These are phyloP conservation scores for Pythium brachiatum DNA, from an alignment of 352 stramenopile genomes.

Conservation along the genomic window DNA sequence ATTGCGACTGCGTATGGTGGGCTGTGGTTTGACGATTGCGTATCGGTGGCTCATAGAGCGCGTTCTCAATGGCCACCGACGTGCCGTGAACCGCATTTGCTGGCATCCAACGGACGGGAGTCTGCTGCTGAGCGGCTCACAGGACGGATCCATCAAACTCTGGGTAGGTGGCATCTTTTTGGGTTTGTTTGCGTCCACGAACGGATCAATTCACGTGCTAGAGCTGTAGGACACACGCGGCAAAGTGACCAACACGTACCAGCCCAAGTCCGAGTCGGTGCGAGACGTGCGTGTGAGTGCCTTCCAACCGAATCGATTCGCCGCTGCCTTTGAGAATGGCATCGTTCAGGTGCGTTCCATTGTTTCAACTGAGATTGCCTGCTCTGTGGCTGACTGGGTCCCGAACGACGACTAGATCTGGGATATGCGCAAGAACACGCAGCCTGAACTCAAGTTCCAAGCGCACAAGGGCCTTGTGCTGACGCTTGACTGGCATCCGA, in stretches of 20 bases:
- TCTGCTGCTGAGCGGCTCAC: constrained; percentile 80
- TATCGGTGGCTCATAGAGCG: constrained; percentile 38
- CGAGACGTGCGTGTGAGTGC: constrained; percentile 75
- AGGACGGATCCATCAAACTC: constrained; percentile 86
- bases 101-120: constrained; percentile 82
- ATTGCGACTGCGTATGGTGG: background rate
- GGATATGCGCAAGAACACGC: constrained; percentile 81
- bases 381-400: background rate
- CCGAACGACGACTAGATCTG: constrained; percentile 48
- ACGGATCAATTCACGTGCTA: background rate
- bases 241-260: constrained; percentile 74
- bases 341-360: constrained; percentile 54
- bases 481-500: constrained; percentile 81
- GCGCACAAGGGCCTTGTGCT: constrained; percentile 85
- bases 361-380: background rate
- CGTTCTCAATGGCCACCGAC: constrained; percentile 76
- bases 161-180: constrained; percentile 41
- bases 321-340: constrained; percentile 83
- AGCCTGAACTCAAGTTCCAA: constrained; percentile 84
- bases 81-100: constrained; percentile 86
- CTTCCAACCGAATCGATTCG: constrained; percentile 77
- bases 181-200: background rate
- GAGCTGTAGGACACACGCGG: constrained; percentile 59
- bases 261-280: constrained; percentile 85
- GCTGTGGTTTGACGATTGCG: background rate